Base-by-base conservation (phyloP, 768 basidiomycete genomes). In the Infundibulicybe gibba region DNA sequence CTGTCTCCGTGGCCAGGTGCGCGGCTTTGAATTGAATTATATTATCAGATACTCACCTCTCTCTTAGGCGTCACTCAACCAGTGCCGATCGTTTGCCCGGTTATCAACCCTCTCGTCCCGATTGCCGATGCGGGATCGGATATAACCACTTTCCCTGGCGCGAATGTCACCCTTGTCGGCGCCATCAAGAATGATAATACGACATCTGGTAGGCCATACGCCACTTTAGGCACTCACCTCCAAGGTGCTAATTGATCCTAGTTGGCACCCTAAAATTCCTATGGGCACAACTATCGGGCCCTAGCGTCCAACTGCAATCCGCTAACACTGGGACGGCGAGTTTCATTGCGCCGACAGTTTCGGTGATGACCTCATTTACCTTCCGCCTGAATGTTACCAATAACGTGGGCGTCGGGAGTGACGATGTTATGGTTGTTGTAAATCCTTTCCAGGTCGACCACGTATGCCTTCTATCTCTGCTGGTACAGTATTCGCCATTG, bases 1-100 rank as follows among this genome's bases (percentile, higher is more conserved):
- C 40, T 58, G 16, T 15, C 48, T 25, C 56, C 56, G 3, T 58
- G 56, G 56, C 56, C 56, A 13, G 53, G 53, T 54, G n/a, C 11
- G 32, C 32, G 13, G 13, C 3, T 37, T 32, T 21, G 21, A 19
- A 11, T 25, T 16, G 13, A 13, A 38, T 11, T 3, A 25, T 43
- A 21, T 31, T 3, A 8, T 25, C 25, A 8, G 25, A 25, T 25
- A 8, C 25, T 25, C 8, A 25, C 25, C 8, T 8, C 25, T 8
- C 3, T 8, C 3, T 25, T 25, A 25, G 25, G 25, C 8, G 25
- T 25, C 25, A 25, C 25, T 21, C 21, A 4, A 4, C 50, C 47
- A 13, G 16, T 44, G 2, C 42, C 11, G 0, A 33, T 47, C 30
- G 37, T 15, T 10, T 49, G 53, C 30, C 43, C 50, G 2, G 41